Base-by-base conservation (phyloP, 345 rosid genomes). In the Aquilaria malaccensis region DNA sequence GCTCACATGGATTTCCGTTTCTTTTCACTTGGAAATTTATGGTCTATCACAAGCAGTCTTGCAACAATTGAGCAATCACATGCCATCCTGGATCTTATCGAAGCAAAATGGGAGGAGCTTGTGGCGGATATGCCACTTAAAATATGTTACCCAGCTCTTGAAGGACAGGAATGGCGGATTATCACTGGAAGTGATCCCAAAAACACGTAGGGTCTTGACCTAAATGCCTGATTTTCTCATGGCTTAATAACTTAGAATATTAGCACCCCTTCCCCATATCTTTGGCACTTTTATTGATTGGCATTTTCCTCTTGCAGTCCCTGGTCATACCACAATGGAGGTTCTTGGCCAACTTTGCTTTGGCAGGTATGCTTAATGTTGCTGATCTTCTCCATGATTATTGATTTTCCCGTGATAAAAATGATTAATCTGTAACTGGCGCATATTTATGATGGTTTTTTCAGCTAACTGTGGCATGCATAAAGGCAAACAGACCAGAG, bases 301-400 rank as follows among this genome's bases (percentile, higher is more conserved):
- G 52, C 75, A 46, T 55, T 46, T 37, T 74, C 64, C 63, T 66
- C 47, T 60, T 79, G 83, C 85, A 91, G 98, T 45, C 87, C 96
- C 11, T 91, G 98, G 98, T 88, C 98, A 55, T 91, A 92, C 69
- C 96, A 89, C 80, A 92, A 92, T 70, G 98, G 85, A 65, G 98
- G 98, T 51, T 72, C 96, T 48, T 92, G 96, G 95, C 96, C 98
- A 67, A 92, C 96, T 63, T 68, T 92, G 78, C 84, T 92, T 61
- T 89, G 98, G 96, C 96, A 88, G 98, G 98, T 91, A 70, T 73
- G 91, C 79, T 57, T 52, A 46, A 32, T 60, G 9, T 59, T 54
- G 22, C 49, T 37, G 6, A 50, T 58, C 64, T 62, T 50, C 48
- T 37, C 43, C 43, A 37, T 3, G 43, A 37, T 7, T 37, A 7